Evolutionary conservation across 2,329 filamentous ascomycete genomes (phyloP).

Genomic region (Stagonosporopsis tanaceti): DNA sequence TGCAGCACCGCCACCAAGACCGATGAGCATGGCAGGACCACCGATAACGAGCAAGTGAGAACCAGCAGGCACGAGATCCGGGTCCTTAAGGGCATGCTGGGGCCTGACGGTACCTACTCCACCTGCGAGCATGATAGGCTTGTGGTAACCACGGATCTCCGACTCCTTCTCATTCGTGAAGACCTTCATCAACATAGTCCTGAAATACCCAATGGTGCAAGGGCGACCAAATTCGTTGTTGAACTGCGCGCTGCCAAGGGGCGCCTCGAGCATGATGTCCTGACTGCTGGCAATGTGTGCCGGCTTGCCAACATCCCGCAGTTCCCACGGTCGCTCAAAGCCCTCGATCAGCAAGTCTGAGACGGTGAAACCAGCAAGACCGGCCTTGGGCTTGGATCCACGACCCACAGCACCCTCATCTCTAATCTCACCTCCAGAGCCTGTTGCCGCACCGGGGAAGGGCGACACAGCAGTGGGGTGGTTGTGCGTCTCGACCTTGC

Average conservation of each 20-base stretch:
- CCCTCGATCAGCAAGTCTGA: conserved; percentile 92
- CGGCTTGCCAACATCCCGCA: conserved; percentile 82
- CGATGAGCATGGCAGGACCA: conserved; percentile 96
- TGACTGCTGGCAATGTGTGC: conserved; percentile 91
- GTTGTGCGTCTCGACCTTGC: conserved; percentile 98
- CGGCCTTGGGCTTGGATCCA: conserved; percentile 91
- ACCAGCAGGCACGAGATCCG: conserved; percentile 80
- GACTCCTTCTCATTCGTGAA: conserved; percentile 66
- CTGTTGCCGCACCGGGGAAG: conserved; percentile 91
- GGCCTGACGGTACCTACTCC: conserved; percentile 92
- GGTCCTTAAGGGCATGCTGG: conserved; percentile 86
- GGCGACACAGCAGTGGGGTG: conserved; percentile 96
- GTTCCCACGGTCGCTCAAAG: conserved; percentile 84
- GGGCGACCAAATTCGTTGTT: conserved; percentile 98
- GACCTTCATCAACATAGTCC: conserved; percentile 80
- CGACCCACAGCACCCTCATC: conserved; percentile 94
- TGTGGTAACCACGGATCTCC: conserved; percentile 91
- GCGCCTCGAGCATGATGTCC: conserved; percentile 97
- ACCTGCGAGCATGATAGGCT: conserved; percentile 98
- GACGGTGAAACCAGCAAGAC: conserved; percentile 91
- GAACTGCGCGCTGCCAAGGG: conserved; percentile 92
- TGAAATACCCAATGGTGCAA: conserved; percentile 87
- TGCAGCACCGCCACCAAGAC: conserved; percentile 91
- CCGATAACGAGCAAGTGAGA: conserved; percentile 92
- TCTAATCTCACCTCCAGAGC: conserved; percentile 92